Evolutionary conservation across 306 rosid species (phyloP), one percentile per base, ranked within the genome.

Genomic region (Sophora flavescens): DNA sequence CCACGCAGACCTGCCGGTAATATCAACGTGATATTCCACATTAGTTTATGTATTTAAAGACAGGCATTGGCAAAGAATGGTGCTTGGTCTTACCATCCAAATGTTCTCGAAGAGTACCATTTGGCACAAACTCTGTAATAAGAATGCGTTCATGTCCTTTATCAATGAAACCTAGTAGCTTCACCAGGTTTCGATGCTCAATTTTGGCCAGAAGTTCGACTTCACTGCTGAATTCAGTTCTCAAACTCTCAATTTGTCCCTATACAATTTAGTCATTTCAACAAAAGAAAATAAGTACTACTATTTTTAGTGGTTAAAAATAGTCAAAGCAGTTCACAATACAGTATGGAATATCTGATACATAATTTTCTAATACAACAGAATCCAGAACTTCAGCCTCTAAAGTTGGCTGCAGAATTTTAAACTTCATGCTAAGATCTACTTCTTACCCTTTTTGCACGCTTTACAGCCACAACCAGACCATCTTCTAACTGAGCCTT

Each of bases 61-160:
- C 26, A 63, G 64, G 35, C 51, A 76, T 68, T 45, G 33, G 28
- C 51, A 26, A 66, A 56, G 72, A 83, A 41, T 72, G 58, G 69
- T 17, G 65, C 45, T 66, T 75, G 78, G 73, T 39, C 88, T 89
- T 88, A 96, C 99, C 96, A 86, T 96, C 99, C 86, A 96, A 77
- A 80, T 96, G 98, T 89, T 92, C 99, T 80, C 99, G 85, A 61
- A 96, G 97, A 57, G 92, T 88, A 52, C 99, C 99, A 45, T 91
- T 96, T 72, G 89, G 76, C 64, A 96, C 96, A 86, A 83, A 91
- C 85, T 96, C 99, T 2, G 96, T 92, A 50, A 96, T 91, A 78
- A 96, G 87, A 73, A 96, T 84, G 66, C 97, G 93, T 78, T 96
- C 99, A 51, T 87, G 82, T 84, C 96, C 96, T 82, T 83, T 88